phyloP scores from a whole-genome alignment of 2,329 filamentous ascomycete species.

The Tolypocladium ophioglossoides region DNA sequence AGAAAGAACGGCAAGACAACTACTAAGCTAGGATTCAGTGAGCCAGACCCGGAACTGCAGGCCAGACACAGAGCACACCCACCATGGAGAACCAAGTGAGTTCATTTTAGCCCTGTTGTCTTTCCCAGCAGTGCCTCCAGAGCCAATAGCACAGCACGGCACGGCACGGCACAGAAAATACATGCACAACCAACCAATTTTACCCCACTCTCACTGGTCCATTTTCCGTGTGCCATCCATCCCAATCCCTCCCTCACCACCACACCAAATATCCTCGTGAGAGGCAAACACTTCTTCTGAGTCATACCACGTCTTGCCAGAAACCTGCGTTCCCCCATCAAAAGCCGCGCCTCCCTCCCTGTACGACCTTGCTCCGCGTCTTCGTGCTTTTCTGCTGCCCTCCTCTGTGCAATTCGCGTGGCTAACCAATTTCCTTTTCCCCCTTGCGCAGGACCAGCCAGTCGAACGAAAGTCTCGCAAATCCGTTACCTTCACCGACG shows the following conservation, averaged over 20 bases:
- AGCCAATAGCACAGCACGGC: slow-evolving; percentile 1
- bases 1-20: background rate
- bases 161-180: background rate
- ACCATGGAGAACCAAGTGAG: slow-evolving; percentile 12
- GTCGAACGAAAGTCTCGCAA: slow-evolving; percentile 67
- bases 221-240: slow-evolving; percentile 2
- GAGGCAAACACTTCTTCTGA: background rate
- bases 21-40: too few relatives aligned
- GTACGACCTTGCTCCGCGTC: background rate
- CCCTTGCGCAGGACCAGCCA: slow-evolving; percentile 14
- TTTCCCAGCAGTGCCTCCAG: background rate
- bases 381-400: background rate
- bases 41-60: background rate
- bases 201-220: slow-evolving; percentile 7
- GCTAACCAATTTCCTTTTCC: slow-evolving; percentile 4
- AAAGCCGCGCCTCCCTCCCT: background rate
- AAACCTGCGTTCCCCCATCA: background rate
- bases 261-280: slow-evolving; percentile 2
- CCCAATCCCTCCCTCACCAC: slow-evolving; percentile 2
- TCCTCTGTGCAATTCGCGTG: background rate
- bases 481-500: slow-evolving; percentile 87
- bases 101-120: background rate
- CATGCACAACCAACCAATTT: slow-evolving; percentile 4
- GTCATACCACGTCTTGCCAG: background rate
- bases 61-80: background rate